Conservation (phyloP, 1,284 basidiomycete genomes). For the Xerocomus amazonicus region DNA sequence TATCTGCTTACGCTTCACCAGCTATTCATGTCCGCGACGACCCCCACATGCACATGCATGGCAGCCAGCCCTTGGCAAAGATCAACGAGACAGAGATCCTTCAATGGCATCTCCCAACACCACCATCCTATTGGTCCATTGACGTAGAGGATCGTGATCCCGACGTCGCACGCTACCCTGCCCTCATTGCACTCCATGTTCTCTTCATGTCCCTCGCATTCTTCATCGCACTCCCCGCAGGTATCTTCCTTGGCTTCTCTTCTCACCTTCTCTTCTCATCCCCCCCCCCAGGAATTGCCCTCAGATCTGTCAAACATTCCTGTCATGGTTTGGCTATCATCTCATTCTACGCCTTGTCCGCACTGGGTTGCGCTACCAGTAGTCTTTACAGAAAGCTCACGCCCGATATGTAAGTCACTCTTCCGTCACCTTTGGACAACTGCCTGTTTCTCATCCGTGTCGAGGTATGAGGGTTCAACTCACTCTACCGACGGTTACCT, state of each 20-base stretch:
- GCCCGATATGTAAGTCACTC: slow-evolving; percentile 65
- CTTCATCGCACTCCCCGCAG: slow-evolving; percentile 70
- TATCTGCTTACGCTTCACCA: slow-evolving; percentile 18
- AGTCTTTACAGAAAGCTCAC: slow-evolving; percentile 70
- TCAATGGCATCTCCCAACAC: slow-evolving; percentile 60
- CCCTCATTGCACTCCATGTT: slow-evolving; percentile 64
- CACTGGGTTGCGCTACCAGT: slow-evolving; percentile 61
- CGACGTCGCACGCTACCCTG: slow-evolving; percentile 49
- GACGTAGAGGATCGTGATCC: slow-evolving; percentile 58
- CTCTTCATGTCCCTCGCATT: slow-evolving; percentile 71
- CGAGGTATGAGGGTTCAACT: slow-evolving; percentile 64
- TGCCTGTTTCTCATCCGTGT: slow-evolving; percentile 6
- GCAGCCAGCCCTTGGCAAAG: slow-evolving; percentile 48
- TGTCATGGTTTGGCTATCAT: slow-evolving; percentile 53
- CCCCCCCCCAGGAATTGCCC: slow-evolving; percentile 56
- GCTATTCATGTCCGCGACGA: slow-evolving; percentile 29
- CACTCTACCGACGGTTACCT: slow-evolving; percentile 66
- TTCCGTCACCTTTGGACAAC: slow-evolving; percentile 2
- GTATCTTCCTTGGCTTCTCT: slow-evolving; percentile 40
- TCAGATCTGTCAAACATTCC: slow-evolving; percentile 69
- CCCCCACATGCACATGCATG: slow-evolving; percentile 47
- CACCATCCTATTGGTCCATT: slow-evolving; percentile 75
- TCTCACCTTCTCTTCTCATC: neutral
- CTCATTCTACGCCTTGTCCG: slow-evolving; percentile 53
- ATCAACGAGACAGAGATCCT: slow-evolving; percentile 74